Conservation (phyloP, 2,329 filamentous ascomycete species). For the Mycosphaerella arachidis region DNA sequence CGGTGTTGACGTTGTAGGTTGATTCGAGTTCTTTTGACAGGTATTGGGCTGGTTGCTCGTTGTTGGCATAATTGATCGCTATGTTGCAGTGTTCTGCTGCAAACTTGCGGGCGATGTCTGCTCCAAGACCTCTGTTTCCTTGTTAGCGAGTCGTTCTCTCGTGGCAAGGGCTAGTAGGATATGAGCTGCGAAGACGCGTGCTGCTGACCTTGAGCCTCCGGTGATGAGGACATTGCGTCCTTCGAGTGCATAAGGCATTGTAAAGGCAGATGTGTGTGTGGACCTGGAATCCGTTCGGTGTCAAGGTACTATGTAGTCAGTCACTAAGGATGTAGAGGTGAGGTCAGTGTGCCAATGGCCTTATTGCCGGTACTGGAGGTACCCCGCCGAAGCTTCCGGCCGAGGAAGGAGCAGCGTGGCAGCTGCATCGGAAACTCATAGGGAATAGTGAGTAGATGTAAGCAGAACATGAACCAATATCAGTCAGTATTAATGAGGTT, state of each 20-base stretch:
- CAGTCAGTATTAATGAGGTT: not conserved
- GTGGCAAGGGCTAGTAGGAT: not conserved
- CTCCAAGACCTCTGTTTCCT: slow-evolving; percentile 63
- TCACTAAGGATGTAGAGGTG: not conserved
- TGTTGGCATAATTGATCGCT: slow-evolving; percentile 68
- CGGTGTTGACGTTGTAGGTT: slow-evolving; percentile 49
- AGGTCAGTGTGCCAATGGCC: not conserved
- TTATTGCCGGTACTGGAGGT: not conserved
- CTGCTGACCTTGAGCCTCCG: slow-evolving; percentile 56
- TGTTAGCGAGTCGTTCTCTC: slow-evolving; percentile 1
- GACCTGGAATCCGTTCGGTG: not conserved
- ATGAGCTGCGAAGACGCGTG: not conserved
- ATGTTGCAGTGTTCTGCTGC: slow-evolving; percentile 64
- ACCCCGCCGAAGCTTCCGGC: slow-evolving; percentile 3
- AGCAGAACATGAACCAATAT: too few species aligned
- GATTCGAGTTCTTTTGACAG: slow-evolving; percentile 54
- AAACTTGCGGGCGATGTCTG: slow-evolving; percentile 62
- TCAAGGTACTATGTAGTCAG: too few species aligned
- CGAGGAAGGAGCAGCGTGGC: not conserved
- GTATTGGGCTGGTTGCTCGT: slow-evolving; percentile 54
- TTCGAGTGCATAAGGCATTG: slow-evolving; percentile 60
- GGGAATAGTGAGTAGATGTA: too few species aligned
- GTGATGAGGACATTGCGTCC: slow-evolving; percentile 61
- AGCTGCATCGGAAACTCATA: not conserved
- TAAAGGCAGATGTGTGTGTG: slow-evolving; percentile 4